phyloP scores from a whole-genome alignment of 139 green algal species.

The Axilococcus clingmanii region DNA sequence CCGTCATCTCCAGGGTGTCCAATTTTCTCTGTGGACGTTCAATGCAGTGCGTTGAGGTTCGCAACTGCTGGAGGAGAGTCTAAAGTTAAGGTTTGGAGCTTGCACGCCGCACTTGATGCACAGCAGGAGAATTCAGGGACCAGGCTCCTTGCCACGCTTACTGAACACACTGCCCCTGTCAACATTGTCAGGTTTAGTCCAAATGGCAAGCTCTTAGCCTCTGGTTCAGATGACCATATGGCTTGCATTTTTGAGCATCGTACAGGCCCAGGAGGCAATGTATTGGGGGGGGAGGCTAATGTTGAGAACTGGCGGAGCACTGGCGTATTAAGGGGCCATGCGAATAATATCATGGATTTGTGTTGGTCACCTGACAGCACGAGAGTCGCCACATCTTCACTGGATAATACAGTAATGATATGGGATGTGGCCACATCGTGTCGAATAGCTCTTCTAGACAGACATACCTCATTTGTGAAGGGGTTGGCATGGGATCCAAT shows the following conservation, averaged over 20 bases:
- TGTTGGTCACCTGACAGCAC: conserved; percentile 67
- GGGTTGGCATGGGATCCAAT: conserved; percentile 94
- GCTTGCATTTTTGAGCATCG: conserved; percentile 58
- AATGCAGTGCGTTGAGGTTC: conserved; percentile 45
- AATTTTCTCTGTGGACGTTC: conserved; percentile 63
- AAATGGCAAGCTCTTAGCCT: conserved; percentile 34
- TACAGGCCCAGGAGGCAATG: conserved; percentile 26
- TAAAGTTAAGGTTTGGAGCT: conserved; percentile 64
- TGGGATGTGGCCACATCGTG: conserved; percentile 36
- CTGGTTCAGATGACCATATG: conserved; percentile 64
- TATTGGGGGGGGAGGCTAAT: conserved; percentile 27
- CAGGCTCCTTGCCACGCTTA: conserved; percentile 65
- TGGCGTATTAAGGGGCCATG: conserved; percentile 59
- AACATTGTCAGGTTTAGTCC: conserved; percentile 75
- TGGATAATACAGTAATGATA: conserved; percentile 75
- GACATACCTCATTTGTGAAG: conserved; percentile 82
- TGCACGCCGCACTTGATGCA: conserved; percentile 45
- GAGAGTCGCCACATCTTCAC: conserved; percentile 60
- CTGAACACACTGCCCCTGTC: conserved; percentile 58
- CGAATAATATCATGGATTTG: conserved; percentile 75
- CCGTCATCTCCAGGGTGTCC: conserved; percentile 9
- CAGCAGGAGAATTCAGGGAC: conserved; percentile 33
- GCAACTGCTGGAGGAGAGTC: conserved; percentile 60
- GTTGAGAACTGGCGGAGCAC: conserved; percentile 80
- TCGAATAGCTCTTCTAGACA: conserved; percentile 27